A percentile compares a stretch with the other conserved stretches of the same genome.
Evolutionary conservation across 371 early-diverging fungal species (phyloP).

Genomic region (Rhizoclosmatium hyalinum): DNA sequence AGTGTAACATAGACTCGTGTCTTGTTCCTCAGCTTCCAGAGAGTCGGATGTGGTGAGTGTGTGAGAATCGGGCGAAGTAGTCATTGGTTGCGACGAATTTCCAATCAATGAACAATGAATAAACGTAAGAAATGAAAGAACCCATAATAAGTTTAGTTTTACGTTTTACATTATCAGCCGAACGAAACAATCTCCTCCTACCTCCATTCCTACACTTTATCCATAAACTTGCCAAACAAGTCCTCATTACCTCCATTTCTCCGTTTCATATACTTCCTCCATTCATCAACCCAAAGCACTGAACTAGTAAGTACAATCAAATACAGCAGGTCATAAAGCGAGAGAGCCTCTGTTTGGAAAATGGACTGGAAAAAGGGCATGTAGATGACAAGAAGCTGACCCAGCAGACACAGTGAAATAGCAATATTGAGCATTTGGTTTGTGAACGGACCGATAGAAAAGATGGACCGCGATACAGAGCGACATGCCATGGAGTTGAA

Average conservation of each 20-base stretch:
- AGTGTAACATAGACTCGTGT: background rate
- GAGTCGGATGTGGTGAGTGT: too few species aligned
- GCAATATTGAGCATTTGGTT: conserved; percentile 90
- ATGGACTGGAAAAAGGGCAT: conserved; percentile 88
- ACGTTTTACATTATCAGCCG: too few species aligned
- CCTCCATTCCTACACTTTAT: background rate
- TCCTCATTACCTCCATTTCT: conserved; percentile 9
- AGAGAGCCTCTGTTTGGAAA: conserved; percentile 89
- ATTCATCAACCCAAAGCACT: conserved; percentile 85
- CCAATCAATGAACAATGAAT: too few species aligned
- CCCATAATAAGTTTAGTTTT: too few species aligned
- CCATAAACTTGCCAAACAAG: conserved; percentile 20
- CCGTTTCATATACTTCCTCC: conserved; percentile 56
- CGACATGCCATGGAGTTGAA: conserved; percentile 93
- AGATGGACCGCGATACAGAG: conserved; percentile 82
- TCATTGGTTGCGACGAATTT: too few species aligned
- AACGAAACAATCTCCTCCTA: too few species aligned
- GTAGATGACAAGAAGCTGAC: conserved; percentile 89
- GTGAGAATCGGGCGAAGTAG: too few species aligned
- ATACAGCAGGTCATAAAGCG: conserved; percentile 71
- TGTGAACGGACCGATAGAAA: conserved; percentile 77
- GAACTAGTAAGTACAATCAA: conserved; percentile 71
- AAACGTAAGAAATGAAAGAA: too few species aligned
- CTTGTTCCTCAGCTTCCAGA: background rate
- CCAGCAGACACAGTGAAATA: conserved; percentile 78